Base-by-base conservation (phyloP, 257 asterid species). In the Penstemon newberryi region DNA sequence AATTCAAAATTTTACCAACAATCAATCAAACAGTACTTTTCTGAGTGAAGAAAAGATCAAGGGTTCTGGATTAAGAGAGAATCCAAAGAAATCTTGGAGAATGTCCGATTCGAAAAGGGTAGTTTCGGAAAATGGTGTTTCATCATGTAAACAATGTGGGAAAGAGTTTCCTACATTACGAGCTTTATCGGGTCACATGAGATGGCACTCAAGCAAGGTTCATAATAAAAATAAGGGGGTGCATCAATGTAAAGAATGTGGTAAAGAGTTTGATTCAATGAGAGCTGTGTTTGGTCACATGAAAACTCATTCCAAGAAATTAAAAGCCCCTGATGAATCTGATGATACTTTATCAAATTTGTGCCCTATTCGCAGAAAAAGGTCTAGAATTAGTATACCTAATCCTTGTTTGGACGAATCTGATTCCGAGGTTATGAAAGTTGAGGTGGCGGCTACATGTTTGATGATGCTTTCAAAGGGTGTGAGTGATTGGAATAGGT, bases 211-310 rank as follows among this genome's bases (percentile, higher is more conserved):
- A 5, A 51, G 50, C 73, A 80, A 80, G 85, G 33, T 25, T 25
- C 33, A 25, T 25, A 25, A 2, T 2, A 15, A 15, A 15, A 73
- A 78, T 51, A 72, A 55, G 61, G 68, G 52, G 43, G 8, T 56
- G 58, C 76, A 81, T 77, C 60, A 39, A 40, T 94, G 98, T 75
- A 70, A 83, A 82, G 73, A 74, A 79, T 94, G 99, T 69, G 89
- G 87, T 5, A 86, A 76, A 71, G 90, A 65, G 8, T 94, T 91
- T 58, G 84, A 69, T 70, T 89, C 98, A 36, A 39, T 67, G 57
- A 84, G 85, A 46, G 99, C 98, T 7, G 53, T 94, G 87, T 89
- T 73, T 67, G 99, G 97, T 33, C 99, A 94, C 77, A 86, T 89
- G 99, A 94, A 84, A 73, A 80, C 76, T 10, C 96, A 94, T 69